phyloP scores from a whole-genome alignment of 23 red algal genomes.

The Rhodosorus marinus region DNA sequence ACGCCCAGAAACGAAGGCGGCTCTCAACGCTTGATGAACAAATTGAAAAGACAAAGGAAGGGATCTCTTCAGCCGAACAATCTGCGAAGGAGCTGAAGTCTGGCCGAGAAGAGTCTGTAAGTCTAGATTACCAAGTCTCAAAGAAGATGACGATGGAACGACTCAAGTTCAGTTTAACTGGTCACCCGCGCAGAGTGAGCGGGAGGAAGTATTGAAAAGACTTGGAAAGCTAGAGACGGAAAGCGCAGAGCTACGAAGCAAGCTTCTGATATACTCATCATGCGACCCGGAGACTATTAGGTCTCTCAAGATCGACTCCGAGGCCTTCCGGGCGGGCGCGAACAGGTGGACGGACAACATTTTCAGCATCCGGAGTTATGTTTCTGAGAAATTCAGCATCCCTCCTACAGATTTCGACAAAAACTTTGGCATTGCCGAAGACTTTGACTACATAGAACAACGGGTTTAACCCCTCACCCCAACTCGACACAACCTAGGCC shows the following conservation, averaged over 20 bases:
- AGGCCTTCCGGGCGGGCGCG: conserved; percentile 7
- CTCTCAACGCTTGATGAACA: neutral
- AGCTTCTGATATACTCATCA: neutral
- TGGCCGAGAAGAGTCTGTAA: neutral
- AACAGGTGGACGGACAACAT: conserved; percentile 95
- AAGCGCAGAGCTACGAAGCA: neutral
- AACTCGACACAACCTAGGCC: too few relatives aligned
- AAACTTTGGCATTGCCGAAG: conserved; percentile 63
- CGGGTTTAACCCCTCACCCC: too few relatives aligned
- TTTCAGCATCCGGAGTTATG: conserved; percentile 42
- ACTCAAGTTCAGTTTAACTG: too few relatives aligned
- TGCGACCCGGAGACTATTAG: conserved; percentile 1
- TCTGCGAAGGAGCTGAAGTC: neutral
- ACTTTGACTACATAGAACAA: conserved; percentile 73
- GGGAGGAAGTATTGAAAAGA: too few relatives aligned
- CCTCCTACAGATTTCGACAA: conserved; percentile 37
- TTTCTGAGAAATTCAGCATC: conserved; percentile 37
- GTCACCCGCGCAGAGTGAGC: too few relatives aligned
- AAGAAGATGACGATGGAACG: neutral
- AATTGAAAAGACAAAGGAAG: conserved; percentile 6
- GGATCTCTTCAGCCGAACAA: conserved; percentile 16
- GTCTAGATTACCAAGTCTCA: neutral
- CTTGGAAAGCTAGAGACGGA: too few relatives aligned
- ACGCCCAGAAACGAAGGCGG: neutral
- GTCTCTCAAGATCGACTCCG: neutral